Percentiles rank a stretch among this genome's conserved stretches.
These are phyloP conservation scores for Kuraishia hungarica DNA, from an alignment of 805 yeast genomes.

Conservation along the genomic window DNA sequence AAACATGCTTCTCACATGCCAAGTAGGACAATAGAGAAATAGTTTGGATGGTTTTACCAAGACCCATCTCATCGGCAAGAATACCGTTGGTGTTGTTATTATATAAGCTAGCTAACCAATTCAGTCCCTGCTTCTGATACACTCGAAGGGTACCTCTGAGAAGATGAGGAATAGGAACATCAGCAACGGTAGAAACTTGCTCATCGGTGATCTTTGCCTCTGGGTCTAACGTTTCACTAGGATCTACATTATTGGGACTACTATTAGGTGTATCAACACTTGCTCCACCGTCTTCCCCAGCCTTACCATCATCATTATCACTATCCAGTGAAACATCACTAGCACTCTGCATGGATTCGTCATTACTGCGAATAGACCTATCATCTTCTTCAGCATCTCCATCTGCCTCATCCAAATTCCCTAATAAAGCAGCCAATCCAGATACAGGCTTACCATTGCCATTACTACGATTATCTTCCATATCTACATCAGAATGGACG, in stretches of 20 bases:
- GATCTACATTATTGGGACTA: conserved; percentile 23
- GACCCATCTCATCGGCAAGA: conserved; percentile 98
- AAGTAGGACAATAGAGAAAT: conserved; percentile 77
- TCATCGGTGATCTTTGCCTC: conserved; percentile 19
- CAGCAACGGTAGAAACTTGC: conserved; percentile 38
- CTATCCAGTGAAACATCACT: conserved; percentile 10
- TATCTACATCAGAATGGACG: conserved; percentile 10
- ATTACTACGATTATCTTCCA: conserved; percentile 9
- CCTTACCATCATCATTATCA: conserved; percentile 14
- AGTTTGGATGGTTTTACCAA: conserved; percentile 95
- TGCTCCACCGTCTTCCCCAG: conserved; percentile 10
- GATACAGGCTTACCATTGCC: conserved; percentile 11
- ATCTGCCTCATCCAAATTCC: neutral
- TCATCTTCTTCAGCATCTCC: neutral
- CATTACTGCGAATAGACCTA: conserved; percentile 21
- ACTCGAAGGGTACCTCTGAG: conserved; percentile 78
- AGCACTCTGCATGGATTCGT: conserved; percentile 24
- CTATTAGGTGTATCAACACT: conserved; percentile 24
- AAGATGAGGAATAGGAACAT: conserved; percentile 71
- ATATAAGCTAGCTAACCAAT: conserved; percentile 93
- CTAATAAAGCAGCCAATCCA: conserved; percentile 9
- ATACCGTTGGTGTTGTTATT: conserved; percentile 93
- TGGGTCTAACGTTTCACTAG: conserved; percentile 3
- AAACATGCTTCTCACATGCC: conserved; percentile 86
- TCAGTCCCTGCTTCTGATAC: conserved; percentile 92